phyloP scores from a whole-genome alignment of 257 asterid species.

The Solanum sejunctum region DNA sequence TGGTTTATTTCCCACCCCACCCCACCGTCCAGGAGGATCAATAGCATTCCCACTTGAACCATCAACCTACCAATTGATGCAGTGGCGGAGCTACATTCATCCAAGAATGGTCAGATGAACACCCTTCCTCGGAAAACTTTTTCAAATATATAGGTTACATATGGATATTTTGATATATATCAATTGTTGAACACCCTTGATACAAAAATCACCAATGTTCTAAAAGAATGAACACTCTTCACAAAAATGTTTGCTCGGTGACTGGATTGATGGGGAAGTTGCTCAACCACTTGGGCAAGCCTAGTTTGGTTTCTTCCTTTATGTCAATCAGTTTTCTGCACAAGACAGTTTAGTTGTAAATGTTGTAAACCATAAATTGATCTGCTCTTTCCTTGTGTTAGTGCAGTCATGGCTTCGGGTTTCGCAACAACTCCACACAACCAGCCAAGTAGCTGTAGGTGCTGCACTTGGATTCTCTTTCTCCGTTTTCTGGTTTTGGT shows the following conservation, averaged over 20 bases:
- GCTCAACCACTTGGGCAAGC: not conserved
- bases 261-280: not conserved
- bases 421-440: slow-evolving; percentile 56
- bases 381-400: not conserved
- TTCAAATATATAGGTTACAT: no score
- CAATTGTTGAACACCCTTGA: no score
- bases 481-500: slow-evolving; percentile 55
- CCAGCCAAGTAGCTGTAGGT: slow-evolving; percentile 67
- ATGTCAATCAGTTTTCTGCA: not conserved
- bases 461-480: slow-evolving; percentile 42
- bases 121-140: no score
- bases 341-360: not conserved
- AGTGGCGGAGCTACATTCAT: no score
- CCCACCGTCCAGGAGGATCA: not conserved
- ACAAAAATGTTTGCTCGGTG: no score
- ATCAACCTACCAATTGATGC: not conserved
- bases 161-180: no score
- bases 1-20: not conserved
- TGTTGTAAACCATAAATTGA: not conserved
- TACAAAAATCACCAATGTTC: no score
- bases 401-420: slow-evolving; percentile 87
- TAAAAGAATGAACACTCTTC: no score
- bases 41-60: not conserved
- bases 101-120: no score
- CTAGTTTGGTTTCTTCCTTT: not conserved